Evolutionary conservation across 2,329 filamentous ascomycete species (phyloP), one percentile per base, ranked within the genome.

Genomic region (Fusarium napiforme): DNA sequence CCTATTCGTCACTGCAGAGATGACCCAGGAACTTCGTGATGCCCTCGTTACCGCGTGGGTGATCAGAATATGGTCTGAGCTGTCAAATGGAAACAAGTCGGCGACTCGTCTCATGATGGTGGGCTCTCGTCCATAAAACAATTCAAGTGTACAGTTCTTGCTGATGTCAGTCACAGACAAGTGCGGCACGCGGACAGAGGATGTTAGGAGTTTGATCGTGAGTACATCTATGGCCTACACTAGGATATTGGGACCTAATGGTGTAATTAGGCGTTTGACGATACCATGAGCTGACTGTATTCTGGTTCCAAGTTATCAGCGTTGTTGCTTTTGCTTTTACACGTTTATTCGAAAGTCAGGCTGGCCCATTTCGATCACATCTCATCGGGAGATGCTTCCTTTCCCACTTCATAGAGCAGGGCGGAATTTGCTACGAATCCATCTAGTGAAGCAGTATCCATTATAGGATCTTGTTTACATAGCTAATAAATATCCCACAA

Each of bases 401-500:
- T 53, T 53, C n/a, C 26, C n/a, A 26, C 32, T 60, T 55, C n/a
- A 12, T 7, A 49, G 14, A 30, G 39, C 40, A 32, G 32, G 18
- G 32, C 32, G 42, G 21, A 28, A 34, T 42, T 42, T 30, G 46
- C 23, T 46, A 40, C 14, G 34, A 53, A 32, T 19, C 32, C 23
- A 30, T 55, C 23, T 50, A 60, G 55, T 34, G 47, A 21, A 32
- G 28, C 4, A 5, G 34, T 39, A 19, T 47, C 26, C n/a, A 8
- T n/a, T 40, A 15, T 23, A n/a, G 15, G 9, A 43, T 15, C 10
- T 30, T 30, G 7, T 32, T n/a, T 18, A 55, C 42, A 64, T 50
- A 43, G 34, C 84, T 78, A 95, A 81, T 96, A 99, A 66, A 98
- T 91, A 84, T 98, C 94, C 96, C 96, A 99, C 75, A 99, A 84